Evolutionary conservation across 1,284 basidiomycete species (phyloP).

Genomic region (Macrocystidia cucumis): DNA sequence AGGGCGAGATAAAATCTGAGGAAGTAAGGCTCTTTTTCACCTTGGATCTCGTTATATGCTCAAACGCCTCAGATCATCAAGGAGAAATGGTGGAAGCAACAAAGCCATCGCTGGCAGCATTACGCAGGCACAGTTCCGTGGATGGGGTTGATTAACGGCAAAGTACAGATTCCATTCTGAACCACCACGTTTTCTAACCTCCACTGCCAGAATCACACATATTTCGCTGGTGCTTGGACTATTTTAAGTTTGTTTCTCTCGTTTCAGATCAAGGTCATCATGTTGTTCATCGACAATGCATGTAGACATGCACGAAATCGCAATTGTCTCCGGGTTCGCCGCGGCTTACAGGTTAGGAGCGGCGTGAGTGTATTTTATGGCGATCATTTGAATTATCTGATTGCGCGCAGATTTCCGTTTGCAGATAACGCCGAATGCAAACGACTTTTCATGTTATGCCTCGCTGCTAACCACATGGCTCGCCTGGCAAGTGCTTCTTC

Average conservation of each 20-base stretch:
- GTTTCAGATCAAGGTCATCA: not conserved
- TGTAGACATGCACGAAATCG: constrained; percentile 52
- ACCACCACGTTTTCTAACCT: not conserved
- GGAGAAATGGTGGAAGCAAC: constrained; percentile 60
- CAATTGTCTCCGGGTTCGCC: constrained; percentile 49
- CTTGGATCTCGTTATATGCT: not conserved
- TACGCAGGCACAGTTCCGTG: constrained; percentile 50
- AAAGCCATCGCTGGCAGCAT: constrained; percentile 52
- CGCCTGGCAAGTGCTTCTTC: constrained; percentile 16
- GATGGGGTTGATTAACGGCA: constrained; percentile 56
- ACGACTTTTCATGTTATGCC: constrained; percentile 39
- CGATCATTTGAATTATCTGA: not conserved
- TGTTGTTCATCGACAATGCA: constrained; percentile 10
- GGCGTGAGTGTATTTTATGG: constrained; percentile 15
- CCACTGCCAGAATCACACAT: constrained; percentile 22
- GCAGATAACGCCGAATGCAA: constrained; percentile 31
- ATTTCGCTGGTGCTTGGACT: constrained; percentile 30
- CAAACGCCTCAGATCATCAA: constrained; percentile 28
- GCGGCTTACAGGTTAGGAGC: constrained; percentile 54
- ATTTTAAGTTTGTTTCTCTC: constrained; percentile 12
- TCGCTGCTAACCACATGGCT: constrained; percentile 23
- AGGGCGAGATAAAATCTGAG: constrained; percentile 38
- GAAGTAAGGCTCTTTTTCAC: constrained; percentile 18
- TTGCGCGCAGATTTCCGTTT: constrained; percentile 29
- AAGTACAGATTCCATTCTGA: constrained; percentile 21